Evolutionary conservation across 306 rosid species (phyloP).

Genomic region (Dryas drummondii): DNA sequence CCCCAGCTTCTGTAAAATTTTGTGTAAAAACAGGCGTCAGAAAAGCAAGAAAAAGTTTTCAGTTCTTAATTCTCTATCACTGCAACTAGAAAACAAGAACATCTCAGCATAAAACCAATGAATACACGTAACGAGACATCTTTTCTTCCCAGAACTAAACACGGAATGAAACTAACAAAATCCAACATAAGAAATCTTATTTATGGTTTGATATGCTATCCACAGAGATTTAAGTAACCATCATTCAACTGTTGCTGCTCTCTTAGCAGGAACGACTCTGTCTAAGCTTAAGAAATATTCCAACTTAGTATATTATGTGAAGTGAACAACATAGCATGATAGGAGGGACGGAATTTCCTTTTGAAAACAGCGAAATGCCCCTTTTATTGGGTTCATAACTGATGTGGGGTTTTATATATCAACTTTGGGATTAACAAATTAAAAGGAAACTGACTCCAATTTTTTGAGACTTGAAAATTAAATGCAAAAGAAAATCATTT

Average conservation of each 20-base stretch:
- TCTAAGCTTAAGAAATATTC: neutral
- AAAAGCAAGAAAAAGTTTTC: neutral
- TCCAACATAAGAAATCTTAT: neutral
- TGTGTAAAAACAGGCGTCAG: neutral
- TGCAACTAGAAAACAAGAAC: neutral
- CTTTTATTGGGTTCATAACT: neutral
- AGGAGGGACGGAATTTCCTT: neutral
- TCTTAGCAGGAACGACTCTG: neutral
- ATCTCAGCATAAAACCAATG: neutral
- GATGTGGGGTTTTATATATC: neutral
- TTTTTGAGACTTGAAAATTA: neutral
- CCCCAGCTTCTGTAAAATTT: conserved; percentile 80
- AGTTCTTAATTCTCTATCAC: neutral
- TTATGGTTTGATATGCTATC: neutral
- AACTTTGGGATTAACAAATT: neutral
- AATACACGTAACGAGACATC: neutral
- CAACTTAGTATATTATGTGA: neutral
- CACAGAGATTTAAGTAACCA: neutral
- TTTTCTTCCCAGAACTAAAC: neutral
- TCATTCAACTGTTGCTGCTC: too few species aligned
- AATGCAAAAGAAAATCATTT: too few species aligned
- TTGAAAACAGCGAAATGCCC: neutral
- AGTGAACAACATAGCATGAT: neutral
- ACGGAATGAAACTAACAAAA: conserved; percentile 1
- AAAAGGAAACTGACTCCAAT: neutral